Evolutionary conservation across 2,329 filamentous ascomycete species (phyloP).

Genomic region (Capronia epimyces): DNA sequence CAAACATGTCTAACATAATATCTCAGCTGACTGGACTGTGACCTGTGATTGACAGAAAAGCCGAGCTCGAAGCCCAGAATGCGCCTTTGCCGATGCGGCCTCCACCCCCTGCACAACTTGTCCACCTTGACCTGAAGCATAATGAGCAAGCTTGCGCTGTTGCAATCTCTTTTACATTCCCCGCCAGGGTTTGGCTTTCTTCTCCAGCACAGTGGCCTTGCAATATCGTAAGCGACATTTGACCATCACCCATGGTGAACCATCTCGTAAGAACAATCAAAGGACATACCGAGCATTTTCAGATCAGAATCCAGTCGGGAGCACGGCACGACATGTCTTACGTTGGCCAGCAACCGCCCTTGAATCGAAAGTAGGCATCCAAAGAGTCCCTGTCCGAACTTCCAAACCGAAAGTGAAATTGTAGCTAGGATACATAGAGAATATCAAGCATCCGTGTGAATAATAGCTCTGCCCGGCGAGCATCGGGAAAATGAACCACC

Average conservation of each 20-base stretch:
- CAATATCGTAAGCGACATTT: conserved; percentile 16
- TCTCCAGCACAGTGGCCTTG: background rate
- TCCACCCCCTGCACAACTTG: background rate
- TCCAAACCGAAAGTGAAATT: background rate
- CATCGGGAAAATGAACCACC: too few relatives aligned
- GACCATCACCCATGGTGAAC: conserved; percentile 1
- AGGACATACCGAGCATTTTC: background rate
- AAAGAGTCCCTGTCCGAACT: background rate
- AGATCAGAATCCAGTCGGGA: background rate
- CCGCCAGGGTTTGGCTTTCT: conserved; percentile 1
- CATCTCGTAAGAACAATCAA: conserved; percentile 5
- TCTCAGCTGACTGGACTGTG: background rate
- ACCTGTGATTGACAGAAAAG: conserved; percentile 1
- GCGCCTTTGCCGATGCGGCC: background rate
- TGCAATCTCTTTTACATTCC: conserved; percentile 7
- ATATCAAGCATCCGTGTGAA: background rate
- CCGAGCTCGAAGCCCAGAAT: background rate
- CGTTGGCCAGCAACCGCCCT: conserved; percentile 11
- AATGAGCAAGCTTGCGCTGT: background rate
- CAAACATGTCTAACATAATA: background rate
- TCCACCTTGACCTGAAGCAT: background rate
- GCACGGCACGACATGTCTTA: conserved; percentile 4
- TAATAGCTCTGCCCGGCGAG: conserved; percentile 3
- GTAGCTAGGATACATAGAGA: too few relatives aligned
- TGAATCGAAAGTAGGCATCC: background rate